Percentiles rank a stretch among this genome's conserved stretches.
Evolutionary conservation across 495 filamentous ascomycete species (phyloP).

Genomic region (Rostrohypoxylon terebratum): DNA sequence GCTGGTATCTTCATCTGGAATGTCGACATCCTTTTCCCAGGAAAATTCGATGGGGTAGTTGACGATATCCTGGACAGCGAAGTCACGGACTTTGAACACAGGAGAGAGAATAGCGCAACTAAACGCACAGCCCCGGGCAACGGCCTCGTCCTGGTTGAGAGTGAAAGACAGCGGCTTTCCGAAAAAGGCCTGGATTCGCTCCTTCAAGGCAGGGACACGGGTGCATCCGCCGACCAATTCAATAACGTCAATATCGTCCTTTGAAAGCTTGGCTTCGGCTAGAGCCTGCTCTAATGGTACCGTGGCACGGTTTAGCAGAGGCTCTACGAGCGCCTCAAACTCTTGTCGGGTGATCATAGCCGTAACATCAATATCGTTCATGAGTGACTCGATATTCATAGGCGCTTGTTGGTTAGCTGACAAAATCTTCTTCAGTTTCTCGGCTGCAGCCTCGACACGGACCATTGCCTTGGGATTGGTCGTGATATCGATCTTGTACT

Average conservation of each 20-base stretch:
- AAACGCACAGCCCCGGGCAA: slow-evolving; percentile 96
- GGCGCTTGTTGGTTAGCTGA: slow-evolving; percentile 94
- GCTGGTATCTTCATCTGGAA: slow-evolving; percentile 98
- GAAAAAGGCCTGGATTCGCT: slow-evolving; percentile 89
- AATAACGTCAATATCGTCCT: slow-evolving; percentile 92
- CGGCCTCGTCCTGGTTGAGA: slow-evolving; percentile 97
- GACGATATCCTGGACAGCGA: slow-evolving; percentile 95
- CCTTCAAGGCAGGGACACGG: slow-evolving; percentile 93
- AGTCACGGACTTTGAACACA: slow-evolving; percentile 98
- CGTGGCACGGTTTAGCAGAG: slow-evolving; percentile 79
- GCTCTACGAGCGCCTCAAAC: slow-evolving; percentile 88
- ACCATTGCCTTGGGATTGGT: slow-evolving; percentile 88
- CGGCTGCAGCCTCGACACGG: slow-evolving; percentile 85
- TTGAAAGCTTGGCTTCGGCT: slow-evolving; percentile 86
- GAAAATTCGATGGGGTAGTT: slow-evolving; percentile 99
- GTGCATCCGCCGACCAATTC: slow-evolving; percentile 96
- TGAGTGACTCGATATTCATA: slow-evolving; percentile 97
- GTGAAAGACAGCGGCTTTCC: slow-evolving; percentile 93
- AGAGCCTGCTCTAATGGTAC: slow-evolving; percentile 88
- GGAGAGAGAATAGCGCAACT: slow-evolving; percentile 98
- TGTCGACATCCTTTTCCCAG: slow-evolving; percentile 98
- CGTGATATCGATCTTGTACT: slow-evolving; percentile 90
- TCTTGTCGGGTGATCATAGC: slow-evolving; percentile 93
- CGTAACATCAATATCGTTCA: slow-evolving; percentile 96
- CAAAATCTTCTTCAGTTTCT: slow-evolving; percentile 99